Conservation (phyloP, 805 yeast genomes). For the Deakozyma indianensis region DNA sequence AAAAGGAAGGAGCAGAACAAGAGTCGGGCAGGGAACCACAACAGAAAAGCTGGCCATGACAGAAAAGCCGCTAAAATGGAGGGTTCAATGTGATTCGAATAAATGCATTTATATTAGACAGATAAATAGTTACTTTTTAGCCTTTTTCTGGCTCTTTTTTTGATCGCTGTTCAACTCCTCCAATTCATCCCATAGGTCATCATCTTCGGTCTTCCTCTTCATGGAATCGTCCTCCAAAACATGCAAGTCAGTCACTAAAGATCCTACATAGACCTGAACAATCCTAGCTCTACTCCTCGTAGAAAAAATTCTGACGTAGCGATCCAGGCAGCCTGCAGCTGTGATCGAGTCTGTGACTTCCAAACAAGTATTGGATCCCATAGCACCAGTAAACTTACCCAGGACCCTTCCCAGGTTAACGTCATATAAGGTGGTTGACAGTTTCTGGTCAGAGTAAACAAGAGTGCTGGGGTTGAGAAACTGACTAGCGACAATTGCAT, state of each 20-base stretch:
- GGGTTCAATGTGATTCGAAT: neutral
- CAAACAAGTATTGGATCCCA: conserved; percentile 49
- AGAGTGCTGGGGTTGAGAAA: conserved; percentile 1
- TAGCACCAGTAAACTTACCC: conserved; percentile 67
- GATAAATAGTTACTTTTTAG: neutral
- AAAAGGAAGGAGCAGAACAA: conserved; percentile 29
- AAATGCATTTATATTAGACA: conserved; percentile 1
- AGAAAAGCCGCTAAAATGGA: conserved; percentile 30
- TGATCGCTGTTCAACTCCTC: too few species aligned
- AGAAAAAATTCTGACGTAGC: conserved; percentile 71
- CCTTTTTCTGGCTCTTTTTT: conserved; percentile 6
- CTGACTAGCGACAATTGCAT: conserved; percentile 25
- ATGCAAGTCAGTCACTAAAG: conserved; percentile 44
- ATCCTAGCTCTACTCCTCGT: conserved; percentile 39
- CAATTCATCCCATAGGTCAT: conserved; percentile 26
- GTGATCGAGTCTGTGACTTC: conserved; percentile 26
- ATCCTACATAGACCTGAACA: conserved; percentile 64
- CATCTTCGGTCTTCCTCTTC: conserved; percentile 20
- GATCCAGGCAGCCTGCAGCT: conserved; percentile 74
- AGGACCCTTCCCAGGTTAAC: conserved; percentile 30
- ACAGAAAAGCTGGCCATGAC: conserved; percentile 36
- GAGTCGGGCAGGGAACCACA: conserved; percentile 19
- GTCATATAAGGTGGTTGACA: neutral
- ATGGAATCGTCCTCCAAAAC: conserved; percentile 30
- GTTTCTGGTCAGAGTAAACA: conserved; percentile 1